Evolutionary conservation across 345 rosid species (phyloP).

Genomic region (thale cress (Arabidopsis thaliana)): DNA sequence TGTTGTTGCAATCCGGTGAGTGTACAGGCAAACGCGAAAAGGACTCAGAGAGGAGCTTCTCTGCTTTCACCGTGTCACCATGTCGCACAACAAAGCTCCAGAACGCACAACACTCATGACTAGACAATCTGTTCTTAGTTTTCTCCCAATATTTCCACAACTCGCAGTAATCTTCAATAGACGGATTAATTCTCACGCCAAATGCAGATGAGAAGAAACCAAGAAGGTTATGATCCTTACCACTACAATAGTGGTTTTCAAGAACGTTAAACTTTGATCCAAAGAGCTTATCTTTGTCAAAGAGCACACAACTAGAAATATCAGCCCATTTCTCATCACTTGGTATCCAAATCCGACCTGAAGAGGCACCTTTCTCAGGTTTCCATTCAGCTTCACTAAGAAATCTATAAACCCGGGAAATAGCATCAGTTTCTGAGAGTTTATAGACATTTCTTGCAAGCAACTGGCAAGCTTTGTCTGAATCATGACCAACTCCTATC

Average conservation of each 20-base stretch:
- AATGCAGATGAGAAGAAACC: slow-evolving; percentile 51
- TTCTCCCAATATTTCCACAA: slow-evolving; percentile 79
- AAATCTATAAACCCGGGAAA: slow-evolving; percentile 57
- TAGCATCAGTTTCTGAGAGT: slow-evolving; percentile 51
- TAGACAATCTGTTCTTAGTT: slow-evolving; percentile 44
- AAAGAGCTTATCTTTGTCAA: slow-evolving; percentile 61
- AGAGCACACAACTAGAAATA: slow-evolving; percentile 54
- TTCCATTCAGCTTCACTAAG: slow-evolving; percentile 48
- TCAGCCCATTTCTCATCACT: slow-evolving; percentile 55
- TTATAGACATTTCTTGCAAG: slow-evolving; percentile 49
- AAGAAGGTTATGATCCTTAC: slow-evolving; percentile 32
- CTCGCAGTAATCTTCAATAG: slow-evolving; percentile 56
- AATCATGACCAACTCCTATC: slow-evolving; percentile 57
- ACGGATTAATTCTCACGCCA: slow-evolving; percentile 52
- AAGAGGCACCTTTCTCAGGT: slow-evolving; percentile 33
- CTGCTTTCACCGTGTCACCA: slow-evolving; percentile 19
- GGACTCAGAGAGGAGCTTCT: slow-evolving; percentile 45
- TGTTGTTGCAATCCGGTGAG: slow-evolving; percentile 14
- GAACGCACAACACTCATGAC: slow-evolving; percentile 63
- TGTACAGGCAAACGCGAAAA: slow-evolving; percentile 60
- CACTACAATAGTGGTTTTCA: slow-evolving; percentile 49
- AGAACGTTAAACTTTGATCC: slow-evolving; percentile 52
- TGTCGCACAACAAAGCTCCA: slow-evolving; percentile 54
- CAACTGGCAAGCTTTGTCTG: slow-evolving; percentile 40
- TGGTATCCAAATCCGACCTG: slow-evolving; percentile 61